phyloP scores from a whole-genome alignment of 805 yeast species.

The Candida tammaniensis region DNA sequence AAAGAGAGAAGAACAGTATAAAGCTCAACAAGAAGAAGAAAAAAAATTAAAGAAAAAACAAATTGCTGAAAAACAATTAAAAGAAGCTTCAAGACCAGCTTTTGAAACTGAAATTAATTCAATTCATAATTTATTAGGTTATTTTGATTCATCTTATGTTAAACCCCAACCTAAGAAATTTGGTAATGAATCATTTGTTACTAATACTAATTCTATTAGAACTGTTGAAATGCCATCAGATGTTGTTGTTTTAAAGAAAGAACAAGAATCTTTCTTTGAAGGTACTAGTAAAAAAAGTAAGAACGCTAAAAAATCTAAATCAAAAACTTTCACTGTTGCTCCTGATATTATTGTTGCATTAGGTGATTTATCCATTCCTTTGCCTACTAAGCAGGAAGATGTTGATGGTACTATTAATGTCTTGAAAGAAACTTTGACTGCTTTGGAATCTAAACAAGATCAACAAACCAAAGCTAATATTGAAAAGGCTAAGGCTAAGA shows the following conservation, averaged over 20 bases:
- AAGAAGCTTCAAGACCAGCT: constrained; percentile 79
- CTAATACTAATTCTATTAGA: constrained; percentile 35
- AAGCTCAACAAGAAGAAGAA: constrained; percentile 48
- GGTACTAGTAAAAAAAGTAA: constrained; percentile 41
- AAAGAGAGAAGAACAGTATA: constrained; percentile 68
- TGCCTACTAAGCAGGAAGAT: constrained; percentile 77
- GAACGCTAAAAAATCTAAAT: constrained; percentile 49
- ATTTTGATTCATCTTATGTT: constrained; percentile 78
- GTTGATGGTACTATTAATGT: constrained; percentile 60
- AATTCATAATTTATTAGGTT: constrained; percentile 67
- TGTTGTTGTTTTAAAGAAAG: constrained; percentile 60
- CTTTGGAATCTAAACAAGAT: constrained; percentile 70
- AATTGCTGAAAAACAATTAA: constrained; percentile 62
- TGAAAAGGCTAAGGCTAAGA: constrained; percentile 72
- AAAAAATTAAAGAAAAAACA: constrained; percentile 53
- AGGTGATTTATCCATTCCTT: constrained; percentile 68
- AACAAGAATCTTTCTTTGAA: constrained; percentile 57
- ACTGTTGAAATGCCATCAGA: constrained; percentile 62
- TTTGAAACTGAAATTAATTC: constrained; percentile 73
- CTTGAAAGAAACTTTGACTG: constrained; percentile 69
- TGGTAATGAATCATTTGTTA: constrained; percentile 23
- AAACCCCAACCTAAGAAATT: constrained; percentile 45
- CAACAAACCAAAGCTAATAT: constrained; percentile 75
- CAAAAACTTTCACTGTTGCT: constrained; percentile 66
- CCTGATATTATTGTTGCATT: constrained; percentile 76